These are phyloP conservation scores for Thalassiosira allenii DNA, from an alignment of 352 stramenopile genomes.

Conservation along the genomic window DNA sequence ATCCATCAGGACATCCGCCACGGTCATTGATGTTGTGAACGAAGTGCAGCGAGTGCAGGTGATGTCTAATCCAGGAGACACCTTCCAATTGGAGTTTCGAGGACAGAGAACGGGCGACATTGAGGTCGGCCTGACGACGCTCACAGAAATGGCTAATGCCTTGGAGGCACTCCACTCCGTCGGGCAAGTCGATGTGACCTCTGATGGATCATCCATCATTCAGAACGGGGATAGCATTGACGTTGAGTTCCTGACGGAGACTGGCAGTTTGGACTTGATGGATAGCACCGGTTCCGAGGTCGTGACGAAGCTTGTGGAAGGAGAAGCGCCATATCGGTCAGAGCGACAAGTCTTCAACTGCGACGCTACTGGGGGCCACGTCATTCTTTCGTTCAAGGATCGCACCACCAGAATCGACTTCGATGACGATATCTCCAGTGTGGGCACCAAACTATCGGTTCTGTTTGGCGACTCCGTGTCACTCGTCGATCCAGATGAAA, in stretches of 20 bases:
- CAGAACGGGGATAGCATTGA: conserved; percentile 56
- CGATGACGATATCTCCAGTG: conserved; percentile 68
- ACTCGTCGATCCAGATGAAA: conserved; percentile 57
- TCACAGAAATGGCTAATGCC: conserved; percentile 57
- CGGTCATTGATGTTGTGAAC: conserved; percentile 79
- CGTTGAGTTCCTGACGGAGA: conserved; percentile 59
- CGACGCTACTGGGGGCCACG: conserved; percentile 50
- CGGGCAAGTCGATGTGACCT: conserved; percentile 67
- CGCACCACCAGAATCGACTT: conserved; percentile 54
- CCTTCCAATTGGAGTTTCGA: conserved; percentile 77
- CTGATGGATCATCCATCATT: conserved; percentile 44
- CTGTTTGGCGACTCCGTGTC: conserved; percentile 54
- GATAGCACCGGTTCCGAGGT: conserved; percentile 51
- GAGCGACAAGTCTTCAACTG: conserved; percentile 80
- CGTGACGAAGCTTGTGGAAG: conserved; percentile 53
- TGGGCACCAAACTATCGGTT: conserved; percentile 70
- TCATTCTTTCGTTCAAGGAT: conserved; percentile 58
- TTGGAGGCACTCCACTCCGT: conserved; percentile 89
- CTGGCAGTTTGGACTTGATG: conserved; percentile 52
- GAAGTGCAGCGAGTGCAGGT: conserved; percentile 51
- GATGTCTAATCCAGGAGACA: conserved; percentile 37
- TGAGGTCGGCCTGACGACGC: conserved; percentile 52
- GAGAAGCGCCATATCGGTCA: conserved; percentile 78
- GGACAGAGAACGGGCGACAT: conserved; percentile 88
- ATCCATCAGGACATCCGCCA: conserved; percentile 84